Evolutionary conservation across 2,329 filamentous ascomycete species (phyloP).

Genomic region (Apiospora phragmitis): DNA sequence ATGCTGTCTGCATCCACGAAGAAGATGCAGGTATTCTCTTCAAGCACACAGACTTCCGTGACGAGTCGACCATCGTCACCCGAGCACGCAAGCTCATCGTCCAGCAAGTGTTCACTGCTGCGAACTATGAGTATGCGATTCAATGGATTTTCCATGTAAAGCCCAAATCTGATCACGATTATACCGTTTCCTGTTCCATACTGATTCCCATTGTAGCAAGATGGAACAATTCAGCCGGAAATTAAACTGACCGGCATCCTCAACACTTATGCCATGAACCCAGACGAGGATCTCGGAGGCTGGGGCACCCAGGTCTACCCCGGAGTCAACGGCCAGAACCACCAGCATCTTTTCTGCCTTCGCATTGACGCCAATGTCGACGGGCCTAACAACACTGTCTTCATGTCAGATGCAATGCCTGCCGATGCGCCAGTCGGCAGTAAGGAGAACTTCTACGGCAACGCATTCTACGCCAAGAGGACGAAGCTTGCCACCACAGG

Average conservation of each 20-base stretch:
- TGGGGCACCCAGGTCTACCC: constrained; percentile 94
- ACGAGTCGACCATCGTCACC: constrained; percentile 83
- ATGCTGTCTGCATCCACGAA: constrained; percentile 93
- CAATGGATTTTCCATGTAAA: constrained; percentile 77
- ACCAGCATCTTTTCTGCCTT: constrained; percentile 92
- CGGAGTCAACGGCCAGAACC: constrained; percentile 91
- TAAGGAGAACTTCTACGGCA: constrained; percentile 82
- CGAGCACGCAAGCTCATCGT: constrained; percentile 83
- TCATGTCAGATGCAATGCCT: constrained; percentile 74
- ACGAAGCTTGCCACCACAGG: constrained; percentile 74
- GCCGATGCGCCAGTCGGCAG: constrained; percentile 76
- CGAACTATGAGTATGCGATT: constrained; percentile 86
- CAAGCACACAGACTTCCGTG: constrained; percentile 93
- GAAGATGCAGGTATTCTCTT: constrained; percentile 90
- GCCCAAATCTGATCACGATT: not conserved
- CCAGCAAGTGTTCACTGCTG: constrained; percentile 91
- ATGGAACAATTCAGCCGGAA: constrained; percentile 88
- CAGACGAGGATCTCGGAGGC: constrained; percentile 77
- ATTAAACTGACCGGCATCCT: constrained; percentile 90
- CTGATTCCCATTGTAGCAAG: constrained; percentile 51
- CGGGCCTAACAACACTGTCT: constrained; percentile 80
- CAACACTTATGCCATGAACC: constrained; percentile 83
- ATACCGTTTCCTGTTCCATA: not conserved
- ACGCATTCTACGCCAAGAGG: constrained; percentile 84
- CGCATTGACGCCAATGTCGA: constrained; percentile 87